phyloP scores from a whole-genome alignment of 2,329 filamentous ascomycete genomes.

The Pseudonectria buxi region DNA sequence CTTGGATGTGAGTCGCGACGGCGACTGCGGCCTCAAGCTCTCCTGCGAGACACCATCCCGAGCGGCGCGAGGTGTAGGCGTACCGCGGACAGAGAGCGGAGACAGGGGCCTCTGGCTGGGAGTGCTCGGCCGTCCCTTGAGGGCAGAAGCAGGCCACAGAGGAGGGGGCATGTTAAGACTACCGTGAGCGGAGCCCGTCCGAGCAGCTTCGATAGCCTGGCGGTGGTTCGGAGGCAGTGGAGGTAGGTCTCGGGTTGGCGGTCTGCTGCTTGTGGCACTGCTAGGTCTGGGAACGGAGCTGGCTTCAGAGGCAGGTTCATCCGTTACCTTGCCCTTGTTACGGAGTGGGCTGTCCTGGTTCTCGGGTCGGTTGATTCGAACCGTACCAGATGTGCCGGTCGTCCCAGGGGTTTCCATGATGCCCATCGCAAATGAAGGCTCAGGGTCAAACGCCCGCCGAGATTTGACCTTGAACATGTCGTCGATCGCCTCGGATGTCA shows the following conservation, averaged over 20 bases:
- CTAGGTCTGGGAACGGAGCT: slow-evolving; percentile 50
- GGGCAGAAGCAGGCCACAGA: slow-evolving; percentile 70
- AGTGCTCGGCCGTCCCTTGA: slow-evolving; percentile 52
- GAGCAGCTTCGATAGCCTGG: slow-evolving; percentile 76
- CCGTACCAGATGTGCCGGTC: slow-evolving; percentile 32
- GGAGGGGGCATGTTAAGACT: slow-evolving; percentile 72
- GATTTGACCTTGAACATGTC: slow-evolving; percentile 53
- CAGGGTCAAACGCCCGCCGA: slow-evolving; percentile 19
- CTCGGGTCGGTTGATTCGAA: slow-evolving; percentile 41
- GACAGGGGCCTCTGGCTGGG: slow-evolving; percentile 46
- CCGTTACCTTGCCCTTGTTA: slow-evolving; percentile 30
- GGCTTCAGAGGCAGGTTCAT: slow-evolving; percentile 33
- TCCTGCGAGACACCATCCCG: slow-evolving; percentile 43
- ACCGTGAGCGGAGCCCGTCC: slow-evolving; percentile 46
- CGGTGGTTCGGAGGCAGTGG: slow-evolving; percentile 79
- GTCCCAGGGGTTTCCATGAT: slow-evolving; percentile 28
- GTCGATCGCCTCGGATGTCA: slow-evolving; percentile 79
- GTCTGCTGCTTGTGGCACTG: slow-evolving; percentile 63
- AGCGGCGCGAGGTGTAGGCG: slow-evolving; percentile 48
- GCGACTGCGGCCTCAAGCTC: slow-evolving; percentile 41
- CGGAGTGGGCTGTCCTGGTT: slow-evolving; percentile 39
- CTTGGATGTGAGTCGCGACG: slow-evolving; percentile 39
- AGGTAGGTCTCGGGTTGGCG: slow-evolving; percentile 43
- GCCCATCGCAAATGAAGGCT: slow-evolving; percentile 31
- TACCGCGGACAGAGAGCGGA: slow-evolving; percentile 45